Conservation (phyloP, 2,329 filamentous ascomycete genomes). For the Dryadomyces quercivorus region DNA sequence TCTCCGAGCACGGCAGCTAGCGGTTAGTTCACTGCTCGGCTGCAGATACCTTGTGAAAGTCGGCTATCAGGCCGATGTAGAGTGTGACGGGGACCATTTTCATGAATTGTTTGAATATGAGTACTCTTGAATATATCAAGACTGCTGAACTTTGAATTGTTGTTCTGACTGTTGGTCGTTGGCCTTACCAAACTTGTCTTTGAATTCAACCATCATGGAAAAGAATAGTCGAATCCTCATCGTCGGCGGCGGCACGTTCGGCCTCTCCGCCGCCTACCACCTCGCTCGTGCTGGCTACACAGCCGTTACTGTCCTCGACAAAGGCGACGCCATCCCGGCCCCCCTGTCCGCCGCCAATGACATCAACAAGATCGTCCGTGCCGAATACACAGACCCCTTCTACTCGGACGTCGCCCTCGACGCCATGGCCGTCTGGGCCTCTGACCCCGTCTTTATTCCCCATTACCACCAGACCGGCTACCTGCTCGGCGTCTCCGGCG, state of each 20-base stretch:
- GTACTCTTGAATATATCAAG: no score
- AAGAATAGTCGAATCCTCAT: slow-evolving; percentile 15
- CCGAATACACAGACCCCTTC: slow-evolving; percentile 44
- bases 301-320: slow-evolving; percentile 35
- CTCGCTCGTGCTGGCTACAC: slow-evolving; percentile 30
- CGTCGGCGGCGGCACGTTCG: slow-evolving; percentile 20
- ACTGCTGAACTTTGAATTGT: no score
- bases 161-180: no score
- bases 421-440: slow-evolving; percentile 40
- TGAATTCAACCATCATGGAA: background rate
- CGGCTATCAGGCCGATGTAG: background rate
- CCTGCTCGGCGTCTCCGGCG: slow-evolving; percentile 35
- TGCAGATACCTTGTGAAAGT: background rate
- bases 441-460: slow-evolving; percentile 35
- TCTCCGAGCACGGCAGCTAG: background rate
- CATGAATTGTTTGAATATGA: no score
- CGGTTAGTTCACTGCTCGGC: background rate
- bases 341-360: slow-evolving; percentile 1
- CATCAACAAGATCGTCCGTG: slow-evolving; percentile 46
- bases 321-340: slow-evolving; percentile 6
- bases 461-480: slow-evolving; percentile 35
- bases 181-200: no score
- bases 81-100: no score
- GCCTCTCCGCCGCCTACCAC: slow-evolving; percentile 29
- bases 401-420: slow-evolving; percentile 42